Percentiles rank a stretch among this genome's conserved stretches.
These are phyloP conservation scores for Suzukiozyma palmioleophila DNA, from an alignment of 1,139 yeast genomes.

Conservation along the genomic window DNA sequence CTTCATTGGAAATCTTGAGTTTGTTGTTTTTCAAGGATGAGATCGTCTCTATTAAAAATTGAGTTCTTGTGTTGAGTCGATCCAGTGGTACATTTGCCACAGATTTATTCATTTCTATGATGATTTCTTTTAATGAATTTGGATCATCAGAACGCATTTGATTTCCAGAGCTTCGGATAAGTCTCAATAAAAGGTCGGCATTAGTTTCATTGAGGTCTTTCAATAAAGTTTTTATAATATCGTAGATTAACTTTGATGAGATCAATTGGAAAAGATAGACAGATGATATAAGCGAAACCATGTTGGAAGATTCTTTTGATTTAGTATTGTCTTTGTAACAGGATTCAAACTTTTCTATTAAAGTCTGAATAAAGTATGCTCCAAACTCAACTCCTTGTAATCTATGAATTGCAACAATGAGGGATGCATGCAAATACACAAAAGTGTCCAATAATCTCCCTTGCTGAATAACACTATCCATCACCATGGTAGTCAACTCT, in stretches of 20 bases:
- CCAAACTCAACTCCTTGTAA: constrained; percentile 87
- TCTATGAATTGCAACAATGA: constrained; percentile 71
- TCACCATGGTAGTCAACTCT: constrained; percentile 54
- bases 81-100: constrained; percentile 29
- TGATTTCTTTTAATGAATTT: constrained; percentile 74
- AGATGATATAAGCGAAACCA: constrained; percentile 71
- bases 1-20: constrained; percentile 48
- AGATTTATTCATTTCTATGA: constrained; percentile 50
- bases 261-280: constrained; percentile 75
- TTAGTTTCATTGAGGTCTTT: constrained; percentile 59
- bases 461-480: constrained; percentile 66
- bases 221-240: constrained; percentile 58
- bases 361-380: constrained; percentile 74
- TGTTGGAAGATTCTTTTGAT: constrained; percentile 61
- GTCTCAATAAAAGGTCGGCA: constrained; percentile 71
- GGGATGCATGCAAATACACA: constrained; percentile 74
- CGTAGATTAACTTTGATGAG: constrained; percentile 72
- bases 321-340: constrained; percentile 22
- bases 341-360: constrained; percentile 62
- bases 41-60: constrained; percentile 80
- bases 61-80: constrained; percentile 59
- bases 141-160: constrained; percentile 92
- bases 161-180: constrained; percentile 74
- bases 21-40: constrained; percentile 84
- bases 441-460: constrained; percentile 70